Conservation (phyloP, 2,329 filamentous ascomycete species). For the Verticillium nonalfalfae region DNA sequence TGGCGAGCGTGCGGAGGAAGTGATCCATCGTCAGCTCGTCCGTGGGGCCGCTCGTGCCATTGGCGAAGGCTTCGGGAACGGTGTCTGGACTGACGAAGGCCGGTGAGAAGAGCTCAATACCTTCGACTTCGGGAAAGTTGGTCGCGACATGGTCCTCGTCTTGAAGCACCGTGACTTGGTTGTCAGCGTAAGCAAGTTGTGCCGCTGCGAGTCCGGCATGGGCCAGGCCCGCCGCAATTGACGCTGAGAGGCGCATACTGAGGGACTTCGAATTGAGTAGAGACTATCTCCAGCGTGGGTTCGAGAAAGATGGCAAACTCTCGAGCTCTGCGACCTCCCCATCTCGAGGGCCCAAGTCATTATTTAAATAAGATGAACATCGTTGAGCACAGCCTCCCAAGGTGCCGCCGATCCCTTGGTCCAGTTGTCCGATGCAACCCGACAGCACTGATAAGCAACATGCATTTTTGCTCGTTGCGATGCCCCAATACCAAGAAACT, state of each 20-base stretch:
- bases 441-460: neutral
- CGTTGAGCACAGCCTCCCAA: neutral
- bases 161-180: slow-evolving; percentile 15
- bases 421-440: neutral
- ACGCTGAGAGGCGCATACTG: neutral
- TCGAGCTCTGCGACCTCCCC: neutral
- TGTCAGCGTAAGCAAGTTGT: slow-evolving; percentile 16
- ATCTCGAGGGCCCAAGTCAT: neutral
- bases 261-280: neutral
- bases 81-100: slow-evolving; percentile 15
- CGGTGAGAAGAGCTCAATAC: slow-evolving; percentile 17
- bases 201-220: slow-evolving; percentile 12
- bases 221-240: slow-evolving; percentile 8
- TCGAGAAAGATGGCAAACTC: neutral
- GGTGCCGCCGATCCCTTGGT: neutral
- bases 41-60: slow-evolving; percentile 21
- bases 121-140: slow-evolving; percentile 15
- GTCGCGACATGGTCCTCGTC: slow-evolving; percentile 15
- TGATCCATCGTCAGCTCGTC: slow-evolving; percentile 12
- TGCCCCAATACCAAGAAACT: neutral
- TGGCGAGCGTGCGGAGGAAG: slow-evolving; percentile 14
- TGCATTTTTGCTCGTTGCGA: neutral
- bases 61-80: slow-evolving; percentile 16
- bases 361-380: neutral
- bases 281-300: neutral